Base-by-base conservation (phyloP, 176 grass and related monocot species). In the Coix lacrymajobi region DNA sequence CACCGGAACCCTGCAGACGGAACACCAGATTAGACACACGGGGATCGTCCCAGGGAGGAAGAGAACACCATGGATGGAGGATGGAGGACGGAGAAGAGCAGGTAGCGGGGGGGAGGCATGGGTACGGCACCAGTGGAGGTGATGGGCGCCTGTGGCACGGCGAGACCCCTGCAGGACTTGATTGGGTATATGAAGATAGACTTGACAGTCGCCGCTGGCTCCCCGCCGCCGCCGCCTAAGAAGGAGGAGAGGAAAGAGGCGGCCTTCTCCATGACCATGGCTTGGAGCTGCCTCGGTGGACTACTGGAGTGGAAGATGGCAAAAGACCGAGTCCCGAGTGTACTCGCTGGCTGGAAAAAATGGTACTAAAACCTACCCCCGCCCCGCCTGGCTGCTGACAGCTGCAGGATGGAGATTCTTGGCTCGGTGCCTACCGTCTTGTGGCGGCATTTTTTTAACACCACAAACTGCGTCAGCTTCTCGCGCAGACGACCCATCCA, bases 111-210 rank as follows among this genome's bases (percentile, higher is more conserved):
- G 12, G 60, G 28, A n/a, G 41, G 41, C 12, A 11, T 12, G 43
- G 43, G 10, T 4, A 8, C 3, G 7, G 32, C 91, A 94, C 95
- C 92, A 1, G 90, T 94, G 84, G 90, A 10, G 54, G 86, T 62
- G 90, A 98, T 44, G 58, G 85, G 88, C 40, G 95, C 95, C 78
- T 91, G 81, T 17, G 88, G 73, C 49, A 94, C 88, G 11, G 86
- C 85, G 75, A 97, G 87, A 5, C 92, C 95, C 38, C 88, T 73
- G 73, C 92, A 94, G 20, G 95, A 94, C 79, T 97, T 97, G 88
- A 97, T 84, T 7, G 95, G 95, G 82, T 98, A 98, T 22, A 98
- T 41, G 14, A 84, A 70, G 84, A 98, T 95, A 51, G 92, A 92
- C 6, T 87, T 71, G 11, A 89, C 86, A 25, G 81, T 85, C 8